Base-by-base conservation (phyloP, 768 basidiomycete genomes). In the Mycena floridula region DNA sequence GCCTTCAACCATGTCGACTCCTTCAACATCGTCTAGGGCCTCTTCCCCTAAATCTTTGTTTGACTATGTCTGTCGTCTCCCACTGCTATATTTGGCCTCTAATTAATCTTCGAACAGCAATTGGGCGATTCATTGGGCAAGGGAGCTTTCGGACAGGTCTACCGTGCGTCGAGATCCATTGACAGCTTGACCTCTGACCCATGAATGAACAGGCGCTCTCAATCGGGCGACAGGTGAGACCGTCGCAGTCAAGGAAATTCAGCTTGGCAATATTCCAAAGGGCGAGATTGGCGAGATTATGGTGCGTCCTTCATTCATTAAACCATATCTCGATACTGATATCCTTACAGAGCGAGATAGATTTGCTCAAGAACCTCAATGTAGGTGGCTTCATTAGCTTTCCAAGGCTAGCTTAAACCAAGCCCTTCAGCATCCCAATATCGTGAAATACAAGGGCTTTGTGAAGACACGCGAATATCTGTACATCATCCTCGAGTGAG, bases 401-500 rank as follows among this genome's bases (percentile, higher is more conserved):
- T 37, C 49, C 30, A 36, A 40, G 44, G 36, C 40, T 30, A 47
- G 51, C 25, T 46, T 27, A 27, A 27, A n/a, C n/a, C 50, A 39
- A 41, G n/a, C 26, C 23, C 44, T 46, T 28, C 26, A 95, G 93
- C 92, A 98, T 60, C 73, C 84, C 32, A 98, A 98, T 61, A 97
- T 99, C 59, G 96, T 98, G 59, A 95, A 99, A 66, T 99, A 99
- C 71, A 94, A 95, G 58, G 96, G 96, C 9, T 98, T 94, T 56
- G 90, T 92, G 60, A 92, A 93, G 67, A 94, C 91, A 42, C 81
- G 83, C 44, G 90, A 96, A 57, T 92, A 82, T 62, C 72, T 99
- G 48, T 95, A 95, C 64, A 99, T 99, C 64, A 91, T 99, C 54
- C 76, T 99, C 38, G 95, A 97, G 85, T 92, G 58, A 42, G 82